Percentiles rank a stretch among this genome's conserved stretches.
Conservation (phyloP, 2,329 filamentous ascomycete species). For the Cercospora citrullina region DNA sequence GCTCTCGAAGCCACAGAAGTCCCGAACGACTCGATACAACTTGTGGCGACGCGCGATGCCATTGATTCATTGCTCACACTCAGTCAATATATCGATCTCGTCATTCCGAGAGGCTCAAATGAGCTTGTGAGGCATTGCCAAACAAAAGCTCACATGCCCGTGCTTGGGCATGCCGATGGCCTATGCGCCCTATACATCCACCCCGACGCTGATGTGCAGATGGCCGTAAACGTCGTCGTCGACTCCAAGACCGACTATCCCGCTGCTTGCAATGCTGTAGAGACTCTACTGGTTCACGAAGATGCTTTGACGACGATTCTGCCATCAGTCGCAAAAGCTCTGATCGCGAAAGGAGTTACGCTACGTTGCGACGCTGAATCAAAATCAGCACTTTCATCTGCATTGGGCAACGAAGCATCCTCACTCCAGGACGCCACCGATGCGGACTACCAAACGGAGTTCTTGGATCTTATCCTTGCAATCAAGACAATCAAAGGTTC, state of each 20-base stretch:
- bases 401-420: conserved; percentile 46
- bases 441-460: conserved; percentile 82
- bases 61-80: conserved; percentile 84
- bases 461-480: conserved; percentile 79
- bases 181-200: conserved; percentile 87
- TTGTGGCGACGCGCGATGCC: conserved; percentile 88
- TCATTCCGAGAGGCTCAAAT: conserved; percentile 88
- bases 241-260: conserved; percentile 95
- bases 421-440: conserved; percentile 64
- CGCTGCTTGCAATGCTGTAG: conserved; percentile 91
- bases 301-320: conserved; percentile 66
- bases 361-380: conserved; percentile 75
- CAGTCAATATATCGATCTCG: conserved; percentile 87
- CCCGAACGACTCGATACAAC: conserved; percentile 83
- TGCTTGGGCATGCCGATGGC: conserved; percentile 93
- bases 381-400: conserved; percentile 61
- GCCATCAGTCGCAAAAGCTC: conserved; percentile 69
- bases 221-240: conserved; percentile 74
- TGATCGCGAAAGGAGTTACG: conserved; percentile 74
- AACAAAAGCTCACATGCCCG: conserved; percentile 85
- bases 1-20: conserved; percentile 73
- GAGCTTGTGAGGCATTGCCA: conserved; percentile 90
- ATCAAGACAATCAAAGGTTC: conserved; percentile 69
- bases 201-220: conserved; percentile 68
- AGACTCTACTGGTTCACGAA: conserved; percentile 84